Conservation (phyloP, 495 filamentous ascomycete genomes). For the Penicillium verhagenii region DNA sequence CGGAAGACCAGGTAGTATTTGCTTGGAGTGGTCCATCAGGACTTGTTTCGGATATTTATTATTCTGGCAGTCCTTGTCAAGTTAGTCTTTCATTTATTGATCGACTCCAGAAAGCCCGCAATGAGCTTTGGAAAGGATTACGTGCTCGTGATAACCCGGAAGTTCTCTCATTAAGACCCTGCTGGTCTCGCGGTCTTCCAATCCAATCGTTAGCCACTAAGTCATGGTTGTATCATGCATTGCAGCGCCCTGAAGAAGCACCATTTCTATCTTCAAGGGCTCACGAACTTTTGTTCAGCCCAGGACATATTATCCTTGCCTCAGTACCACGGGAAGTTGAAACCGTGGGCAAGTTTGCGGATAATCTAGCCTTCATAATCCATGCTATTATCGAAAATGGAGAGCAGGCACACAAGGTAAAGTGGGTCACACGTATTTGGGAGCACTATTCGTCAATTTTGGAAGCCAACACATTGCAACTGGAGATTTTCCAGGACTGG, state of each 20-base stretch:
- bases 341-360: background rate
- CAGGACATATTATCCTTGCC: background rate
- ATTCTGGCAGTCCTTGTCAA: background rate
- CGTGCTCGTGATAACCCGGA: background rate
- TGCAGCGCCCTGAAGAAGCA: background rate
- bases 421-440: background rate
- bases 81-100: background rate
- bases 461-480: background rate
- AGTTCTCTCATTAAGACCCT: too few relatives aligned
- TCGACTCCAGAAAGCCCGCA: background rate
- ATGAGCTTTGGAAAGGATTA: background rate
- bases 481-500: background rate
- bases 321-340: background rate
- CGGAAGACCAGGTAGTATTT: background rate
- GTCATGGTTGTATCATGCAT: background rate
- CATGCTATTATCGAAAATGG: background rate
- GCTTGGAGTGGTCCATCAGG: background rate
- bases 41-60: background rate
- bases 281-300: background rate
- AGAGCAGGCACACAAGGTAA: background rate
- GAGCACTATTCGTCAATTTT: slow-evolving; percentile 2
- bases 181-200: slow-evolving; percentile 2
- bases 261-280: background rate
- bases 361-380: background rate
- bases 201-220: background rate